Conservation (phyloP, 1,284 basidiomycete species). For the Ganoderma sinense region DNA sequence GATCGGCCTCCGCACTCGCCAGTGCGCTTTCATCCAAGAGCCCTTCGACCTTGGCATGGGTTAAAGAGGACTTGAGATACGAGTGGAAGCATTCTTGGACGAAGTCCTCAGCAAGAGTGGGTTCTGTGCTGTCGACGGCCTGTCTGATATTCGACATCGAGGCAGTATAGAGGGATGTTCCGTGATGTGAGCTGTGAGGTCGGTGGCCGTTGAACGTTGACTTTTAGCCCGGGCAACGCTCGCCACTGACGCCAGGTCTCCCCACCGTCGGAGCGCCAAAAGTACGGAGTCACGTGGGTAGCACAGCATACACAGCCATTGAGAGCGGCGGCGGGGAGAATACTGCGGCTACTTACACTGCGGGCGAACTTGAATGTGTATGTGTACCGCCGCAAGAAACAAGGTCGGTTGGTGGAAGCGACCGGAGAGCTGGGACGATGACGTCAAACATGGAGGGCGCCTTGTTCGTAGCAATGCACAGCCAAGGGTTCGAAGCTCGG, state of each 20-base stretch:
- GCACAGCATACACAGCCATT: neutral
- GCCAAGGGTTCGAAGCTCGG: neutral
- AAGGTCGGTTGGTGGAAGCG: neutral
- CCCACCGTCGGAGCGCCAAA: neutral
- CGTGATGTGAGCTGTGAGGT: neutral
- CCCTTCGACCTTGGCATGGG: constrained; percentile 76
- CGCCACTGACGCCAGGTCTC: neutral
- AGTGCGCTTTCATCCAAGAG: constrained; percentile 75
- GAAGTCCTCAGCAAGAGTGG: constrained; percentile 60
- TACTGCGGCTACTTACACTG: too few species aligned
- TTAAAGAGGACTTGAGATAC: constrained; percentile 78
- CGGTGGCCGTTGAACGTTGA: neutral
- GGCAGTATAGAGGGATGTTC: neutral
- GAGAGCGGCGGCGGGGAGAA: neutral
- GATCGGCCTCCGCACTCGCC: constrained; percentile 77
- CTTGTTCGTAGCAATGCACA: neutral
- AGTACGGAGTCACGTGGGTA: neutral
- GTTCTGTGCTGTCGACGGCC: constrained; percentile 24
- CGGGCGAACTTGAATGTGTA: neutral
- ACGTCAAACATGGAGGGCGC: neutral
- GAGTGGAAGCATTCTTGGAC: constrained; percentile 81
- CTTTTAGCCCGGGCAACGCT: neutral
- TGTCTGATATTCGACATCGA: constrained; percentile 25
- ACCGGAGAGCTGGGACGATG: neutral
- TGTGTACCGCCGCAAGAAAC: neutral